phyloP scores from a whole-genome alignment of 352 stramenopile species.

The Phytopythium helicoides region DNA sequence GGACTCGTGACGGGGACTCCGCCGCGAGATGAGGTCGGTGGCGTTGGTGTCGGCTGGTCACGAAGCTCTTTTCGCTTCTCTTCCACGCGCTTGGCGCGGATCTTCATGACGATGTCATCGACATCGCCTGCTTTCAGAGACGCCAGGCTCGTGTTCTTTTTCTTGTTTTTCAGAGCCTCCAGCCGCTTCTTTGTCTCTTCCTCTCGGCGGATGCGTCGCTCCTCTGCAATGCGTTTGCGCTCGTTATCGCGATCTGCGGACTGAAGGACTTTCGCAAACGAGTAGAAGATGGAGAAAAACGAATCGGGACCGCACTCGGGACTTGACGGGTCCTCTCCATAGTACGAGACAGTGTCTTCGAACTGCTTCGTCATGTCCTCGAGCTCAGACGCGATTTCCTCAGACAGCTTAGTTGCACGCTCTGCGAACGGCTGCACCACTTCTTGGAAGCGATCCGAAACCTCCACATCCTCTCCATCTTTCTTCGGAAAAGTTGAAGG shows the following conservation, averaged over 20 bases:
- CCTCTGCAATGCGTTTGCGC: slow-evolving; percentile 78
- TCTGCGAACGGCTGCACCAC: slow-evolving; percentile 75
- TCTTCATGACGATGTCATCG: slow-evolving; percentile 83
- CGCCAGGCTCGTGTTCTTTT: slow-evolving; percentile 65
- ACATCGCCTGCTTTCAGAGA: slow-evolving; percentile 78
- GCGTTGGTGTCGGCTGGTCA: slow-evolving; percentile 7
- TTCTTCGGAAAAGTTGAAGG: slow-evolving; percentile 28
- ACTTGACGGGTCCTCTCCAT: slow-evolving; percentile 73
- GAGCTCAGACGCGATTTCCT: slow-evolving; percentile 51
- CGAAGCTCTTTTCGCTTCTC: slow-evolving; percentile 71
- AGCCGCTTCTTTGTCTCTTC: slow-evolving; percentile 80
- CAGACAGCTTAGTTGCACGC: slow-evolving; percentile 55
- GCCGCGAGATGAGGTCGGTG: slow-evolving; percentile 2
- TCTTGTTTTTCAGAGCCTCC: slow-evolving; percentile 78
- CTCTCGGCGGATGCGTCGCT: slow-evolving; percentile 68
- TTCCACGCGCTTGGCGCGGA: slow-evolving; percentile 72
- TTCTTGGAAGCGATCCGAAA: slow-evolving; percentile 74
- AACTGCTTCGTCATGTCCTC: slow-evolving; percentile 66
- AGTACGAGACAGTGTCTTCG: slow-evolving; percentile 64
- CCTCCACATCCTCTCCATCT: slow-evolving; percentile 25
- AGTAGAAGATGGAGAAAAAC: slow-evolving; percentile 88
- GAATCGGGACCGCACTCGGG: slow-evolving; percentile 64
- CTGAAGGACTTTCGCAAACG: slow-evolving; percentile 80
- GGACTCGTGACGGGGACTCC: neutral
- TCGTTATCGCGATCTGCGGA: slow-evolving; percentile 82